Conservation (phyloP, 169 alveolate species). For the Eimeria mitis region DNA sequence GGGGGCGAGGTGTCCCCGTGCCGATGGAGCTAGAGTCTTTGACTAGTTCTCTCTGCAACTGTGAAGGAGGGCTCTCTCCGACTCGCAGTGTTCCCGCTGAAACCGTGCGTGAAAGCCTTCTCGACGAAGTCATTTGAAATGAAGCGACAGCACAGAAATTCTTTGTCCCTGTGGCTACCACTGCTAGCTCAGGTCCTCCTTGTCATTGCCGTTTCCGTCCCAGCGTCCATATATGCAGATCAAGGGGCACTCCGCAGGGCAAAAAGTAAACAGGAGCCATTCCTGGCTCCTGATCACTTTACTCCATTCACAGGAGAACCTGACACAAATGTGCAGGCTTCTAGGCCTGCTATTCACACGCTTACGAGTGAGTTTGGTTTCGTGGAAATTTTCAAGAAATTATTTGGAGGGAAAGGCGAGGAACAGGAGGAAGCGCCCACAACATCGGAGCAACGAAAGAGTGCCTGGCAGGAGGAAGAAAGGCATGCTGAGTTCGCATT, state of each 20-base stretch:
- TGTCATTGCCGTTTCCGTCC: neutral
- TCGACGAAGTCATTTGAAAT: neutral
- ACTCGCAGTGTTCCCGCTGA: neutral
- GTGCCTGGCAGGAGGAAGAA: slow-evolving; percentile 61
- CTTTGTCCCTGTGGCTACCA: neutral
- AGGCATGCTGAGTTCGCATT: slow-evolving; percentile 59
- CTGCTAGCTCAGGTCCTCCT: neutral
- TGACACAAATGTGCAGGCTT: neutral
- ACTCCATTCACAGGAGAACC: neutral
- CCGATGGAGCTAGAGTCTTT: neutral
- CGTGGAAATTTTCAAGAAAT: slow-evolving; percentile 60
- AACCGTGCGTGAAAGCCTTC: neutral
- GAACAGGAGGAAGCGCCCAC: slow-evolving; percentile 57
- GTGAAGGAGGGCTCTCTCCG: neutral
- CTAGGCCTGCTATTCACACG: neutral
- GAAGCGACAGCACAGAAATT: neutral
- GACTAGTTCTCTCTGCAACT: slow-evolving; percentile 1
- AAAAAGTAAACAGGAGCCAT: neutral
- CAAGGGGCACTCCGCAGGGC: slow-evolving; percentile 14
- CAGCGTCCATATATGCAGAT: neutral
- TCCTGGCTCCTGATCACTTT: slow-evolving; percentile 23
- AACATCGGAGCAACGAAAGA: slow-evolving; percentile 48
- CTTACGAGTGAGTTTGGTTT: slow-evolving; percentile 1
- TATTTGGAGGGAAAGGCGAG: slow-evolving; percentile 27
- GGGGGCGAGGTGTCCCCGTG: slow-evolving; percentile 35